phyloP scores from a whole-genome alignment of 108 stramenopile species.

The Skeletonema costatum region DNA sequence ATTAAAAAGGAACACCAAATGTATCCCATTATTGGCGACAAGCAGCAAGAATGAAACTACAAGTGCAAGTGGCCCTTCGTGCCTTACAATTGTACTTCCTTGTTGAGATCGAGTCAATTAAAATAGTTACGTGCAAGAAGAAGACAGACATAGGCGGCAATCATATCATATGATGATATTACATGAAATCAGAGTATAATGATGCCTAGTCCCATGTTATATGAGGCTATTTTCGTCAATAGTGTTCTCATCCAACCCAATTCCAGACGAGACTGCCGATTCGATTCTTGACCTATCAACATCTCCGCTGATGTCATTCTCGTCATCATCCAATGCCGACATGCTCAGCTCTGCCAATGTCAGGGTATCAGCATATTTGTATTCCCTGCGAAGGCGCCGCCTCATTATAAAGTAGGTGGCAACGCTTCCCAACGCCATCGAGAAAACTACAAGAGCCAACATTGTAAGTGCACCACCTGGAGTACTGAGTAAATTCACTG shows the following conservation, averaged over 20 bases:
- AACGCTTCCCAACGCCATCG: conserved; percentile 23
- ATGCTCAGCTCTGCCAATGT: conserved; percentile 30
- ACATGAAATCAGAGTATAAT: too few species aligned
- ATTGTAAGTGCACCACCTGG: conserved; percentile 21
- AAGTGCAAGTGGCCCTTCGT: too few species aligned
- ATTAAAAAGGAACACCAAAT: too few species aligned
- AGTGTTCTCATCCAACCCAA: background rate
- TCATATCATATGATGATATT: too few species aligned
- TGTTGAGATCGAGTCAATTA: too few species aligned
- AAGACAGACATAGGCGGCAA: too few species aligned
- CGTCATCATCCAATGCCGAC: conserved; percentile 13
- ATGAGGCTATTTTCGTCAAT: conserved; percentile 20
- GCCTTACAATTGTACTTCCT: too few species aligned
- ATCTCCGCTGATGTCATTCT: background rate
- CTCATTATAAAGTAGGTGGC: conserved; percentile 18
- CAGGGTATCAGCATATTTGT: background rate
- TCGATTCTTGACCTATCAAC: conserved; percentile 5
- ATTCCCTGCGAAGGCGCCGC: conserved; percentile 12
- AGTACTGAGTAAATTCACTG: conserved; percentile 8
- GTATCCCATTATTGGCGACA: too few species aligned
- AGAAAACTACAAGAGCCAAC: conserved; percentile 5
- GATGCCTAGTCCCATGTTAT: background rate
- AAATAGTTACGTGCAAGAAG: too few species aligned
- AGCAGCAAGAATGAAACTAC: too few species aligned
- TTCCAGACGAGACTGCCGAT: conserved; percentile 8